Base-by-base conservation (phyloP, 179 eudicot genomes). In the Actinidia chinensis region DNA sequence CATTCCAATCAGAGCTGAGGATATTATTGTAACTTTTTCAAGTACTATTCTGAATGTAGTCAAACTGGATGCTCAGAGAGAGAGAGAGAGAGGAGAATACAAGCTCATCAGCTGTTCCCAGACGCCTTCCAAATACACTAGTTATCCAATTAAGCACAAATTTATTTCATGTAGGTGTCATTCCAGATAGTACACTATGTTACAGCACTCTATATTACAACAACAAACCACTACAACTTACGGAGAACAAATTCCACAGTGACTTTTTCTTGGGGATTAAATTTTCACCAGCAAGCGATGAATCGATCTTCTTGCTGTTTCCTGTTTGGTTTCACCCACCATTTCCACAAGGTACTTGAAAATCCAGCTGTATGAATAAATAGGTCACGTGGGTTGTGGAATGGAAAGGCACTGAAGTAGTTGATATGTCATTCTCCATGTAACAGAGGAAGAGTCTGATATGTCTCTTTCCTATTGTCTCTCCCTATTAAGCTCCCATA, bases 351-450 rank as follows among this genome's bases (percentile, higher is more conserved):
- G 70, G 59, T 58, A 25, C 23, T 47, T 6, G 4, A 46, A 68
- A 60, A 50, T 68, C 77, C 79, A 69, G 84, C 83, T 78, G 74
- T 59, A 68, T 47, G 51, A 73, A 51, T 83, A 73, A 76, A 79
- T 22, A 52, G 40, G 33, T 28, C 74, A 71, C 55, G 71, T 71
- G 78, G 52, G 58, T 74, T 76, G 22, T 51, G 58, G 52, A 36
- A 55, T 42, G 70, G 60, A 43, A 72, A 81, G 54, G 74, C 67
- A 73, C 28, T 14, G 56, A 65, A 64, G 74, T 78, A 68, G 82
- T 78, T 70, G 84, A 78, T 10, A 54, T 60, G 56, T 84, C 80
- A 70, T 59, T 81, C 51, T 81, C 82, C 63, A 54, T 56, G 74
- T n/a, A 23, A 28, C 28, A 44, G 64, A 60, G 47, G 71, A 58